Conservation (phyloP, 1,284 basidiomycete species). For the Ustilago xerochloae region DNA sequence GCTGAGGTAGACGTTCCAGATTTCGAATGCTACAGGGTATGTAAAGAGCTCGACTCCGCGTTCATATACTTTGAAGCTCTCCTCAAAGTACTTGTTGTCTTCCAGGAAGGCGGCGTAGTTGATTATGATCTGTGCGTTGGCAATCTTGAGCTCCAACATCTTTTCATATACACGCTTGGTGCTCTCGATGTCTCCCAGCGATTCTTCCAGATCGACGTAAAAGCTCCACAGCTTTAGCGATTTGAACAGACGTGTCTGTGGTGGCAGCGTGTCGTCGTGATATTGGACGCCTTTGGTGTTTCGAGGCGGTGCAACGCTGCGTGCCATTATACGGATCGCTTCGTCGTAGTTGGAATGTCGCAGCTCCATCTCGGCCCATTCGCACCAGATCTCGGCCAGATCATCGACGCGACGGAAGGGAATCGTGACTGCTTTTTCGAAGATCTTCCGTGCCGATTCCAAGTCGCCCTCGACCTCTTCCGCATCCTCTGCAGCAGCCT, state of each 20-base stretch:
- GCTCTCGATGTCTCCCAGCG: conserved; percentile 90
- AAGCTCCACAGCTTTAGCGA: conserved; percentile 99
- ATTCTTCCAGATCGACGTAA: conserved; percentile 96
- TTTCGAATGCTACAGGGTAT: conserved; percentile 96
- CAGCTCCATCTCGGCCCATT: conserved; percentile 98
- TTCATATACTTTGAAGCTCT: conserved; percentile 98
- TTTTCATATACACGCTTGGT: conserved; percentile 95
- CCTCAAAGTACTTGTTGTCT: conserved; percentile 97
- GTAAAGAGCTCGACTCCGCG: conserved; percentile 97
- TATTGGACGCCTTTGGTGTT: conserved; percentile 86
- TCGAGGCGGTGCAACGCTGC: conserved; percentile 84
- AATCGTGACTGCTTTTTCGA: conserved; percentile 90
- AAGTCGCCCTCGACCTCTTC: conserved; percentile 79
- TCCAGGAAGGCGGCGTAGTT: conserved; percentile 98
- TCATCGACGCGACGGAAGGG: conserved; percentile 97
- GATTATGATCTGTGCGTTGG: conserved; percentile 92
- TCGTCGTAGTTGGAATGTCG: conserved; percentile 96
- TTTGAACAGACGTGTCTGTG: conserved; percentile 93
- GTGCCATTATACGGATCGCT: conserved; percentile 91
- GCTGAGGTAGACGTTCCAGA: conserved; percentile 98
- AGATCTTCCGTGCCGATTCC: conserved; percentile 85
- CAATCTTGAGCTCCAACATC: conserved; percentile 95
- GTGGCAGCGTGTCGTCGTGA: conserved; percentile 90
- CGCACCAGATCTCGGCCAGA: conserved; percentile 97
- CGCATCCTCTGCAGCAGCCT: conserved; percentile 72